Conservation (phyloP, 257 asterid species). For the Coffea eugenioides region DNA sequence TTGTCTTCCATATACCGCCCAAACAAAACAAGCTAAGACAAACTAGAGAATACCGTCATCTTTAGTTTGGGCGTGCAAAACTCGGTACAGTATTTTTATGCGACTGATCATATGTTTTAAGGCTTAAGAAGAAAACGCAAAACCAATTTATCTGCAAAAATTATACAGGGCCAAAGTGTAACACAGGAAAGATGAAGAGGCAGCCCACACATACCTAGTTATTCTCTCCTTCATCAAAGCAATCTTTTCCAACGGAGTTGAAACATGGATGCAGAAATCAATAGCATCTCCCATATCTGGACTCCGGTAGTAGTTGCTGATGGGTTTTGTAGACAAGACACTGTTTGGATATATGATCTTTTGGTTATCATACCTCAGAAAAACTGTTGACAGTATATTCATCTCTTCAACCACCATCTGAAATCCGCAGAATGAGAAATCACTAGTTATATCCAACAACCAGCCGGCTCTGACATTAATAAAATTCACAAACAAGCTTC, state of each 20-base stretch:
- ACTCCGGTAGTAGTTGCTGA: slow-evolving; percentile 80
- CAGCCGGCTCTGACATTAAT: background rate
- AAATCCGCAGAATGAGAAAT: slow-evolving; percentile 5
- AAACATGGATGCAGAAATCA: slow-evolving; percentile 68
- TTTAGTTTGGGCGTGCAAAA: background rate
- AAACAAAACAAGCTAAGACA: background rate
- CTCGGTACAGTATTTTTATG: background rate
- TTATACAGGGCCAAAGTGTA: background rate
- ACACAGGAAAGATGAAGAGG: background rate
- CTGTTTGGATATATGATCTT: slow-evolving; percentile 80
- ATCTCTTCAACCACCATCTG: slow-evolving; percentile 98
- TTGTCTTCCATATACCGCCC: background rate
- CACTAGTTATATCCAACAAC: background rate
- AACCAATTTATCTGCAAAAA: background rate
- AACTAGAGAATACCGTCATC: background rate
- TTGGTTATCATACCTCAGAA: slow-evolving; percentile 70
- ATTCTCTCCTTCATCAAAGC: slow-evolving; percentile 67
- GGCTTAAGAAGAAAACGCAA: background rate
- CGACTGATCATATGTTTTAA: background rate
- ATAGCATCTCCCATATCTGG: slow-evolving; percentile 92
- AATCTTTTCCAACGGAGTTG: slow-evolving; percentile 76
- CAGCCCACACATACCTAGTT: slow-evolving; percentile 44
- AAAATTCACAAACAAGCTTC: background rate
- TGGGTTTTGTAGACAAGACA: slow-evolving; percentile 68
- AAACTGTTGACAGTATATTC: slow-evolving; percentile 78